A percentile compares a stretch with the other conserved stretches of the same genome.
Evolutionary conservation across 495 filamentous ascomycete species (phyloP).

Genomic region (Lophiostoma macrostomum): DNA sequence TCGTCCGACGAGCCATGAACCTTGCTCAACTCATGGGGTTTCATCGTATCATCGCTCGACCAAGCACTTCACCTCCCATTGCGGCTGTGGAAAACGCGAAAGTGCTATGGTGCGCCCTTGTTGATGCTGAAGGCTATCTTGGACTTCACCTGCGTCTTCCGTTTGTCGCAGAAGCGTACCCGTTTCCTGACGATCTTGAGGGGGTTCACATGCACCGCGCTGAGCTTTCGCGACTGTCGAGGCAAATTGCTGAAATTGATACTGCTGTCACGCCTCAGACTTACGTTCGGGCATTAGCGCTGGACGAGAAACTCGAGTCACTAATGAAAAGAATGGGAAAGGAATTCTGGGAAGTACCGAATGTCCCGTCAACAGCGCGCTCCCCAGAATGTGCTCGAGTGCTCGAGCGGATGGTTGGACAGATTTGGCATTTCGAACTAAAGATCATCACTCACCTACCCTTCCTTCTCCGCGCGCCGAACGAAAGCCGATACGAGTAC

Average conservation of each 20-base stretch:
- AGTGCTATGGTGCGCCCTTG: constrained; percentile 15
- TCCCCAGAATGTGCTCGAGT: constrained; percentile 16
- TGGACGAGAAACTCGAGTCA: constrained; percentile 27
- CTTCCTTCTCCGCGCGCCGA: constrained; percentile 17
- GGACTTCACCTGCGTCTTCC: constrained; percentile 26
- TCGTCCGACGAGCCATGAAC: constrained; percentile 20
- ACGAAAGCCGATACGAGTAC: constrained; percentile 27
- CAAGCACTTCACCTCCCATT: not conserved
- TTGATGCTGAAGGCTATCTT: constrained; percentile 21
- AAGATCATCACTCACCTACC: constrained; percentile 29
- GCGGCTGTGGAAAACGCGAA: constrained; percentile 16
- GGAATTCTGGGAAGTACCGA: constrained; percentile 27
- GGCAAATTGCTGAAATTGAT: constrained; percentile 19
- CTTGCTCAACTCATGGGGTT: constrained; percentile 31
- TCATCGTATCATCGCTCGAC: constrained; percentile 25
- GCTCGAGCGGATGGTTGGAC: constrained; percentile 14
- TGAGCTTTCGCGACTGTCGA: constrained; percentile 3
- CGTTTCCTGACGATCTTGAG: constrained; percentile 1
- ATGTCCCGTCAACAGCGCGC: constrained; percentile 20
- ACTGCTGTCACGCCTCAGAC: constrained; percentile 13
- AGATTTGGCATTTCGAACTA: constrained; percentile 29
- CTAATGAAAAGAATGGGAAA: constrained; percentile 18
- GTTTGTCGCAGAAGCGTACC: constrained; percentile 26
- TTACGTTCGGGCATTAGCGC: constrained; percentile 19
- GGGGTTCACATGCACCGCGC: constrained; percentile 9